phyloP scores from a whole-genome alignment of 768 basidiomycete genomes.

The Leccinellum albellum region DNA sequence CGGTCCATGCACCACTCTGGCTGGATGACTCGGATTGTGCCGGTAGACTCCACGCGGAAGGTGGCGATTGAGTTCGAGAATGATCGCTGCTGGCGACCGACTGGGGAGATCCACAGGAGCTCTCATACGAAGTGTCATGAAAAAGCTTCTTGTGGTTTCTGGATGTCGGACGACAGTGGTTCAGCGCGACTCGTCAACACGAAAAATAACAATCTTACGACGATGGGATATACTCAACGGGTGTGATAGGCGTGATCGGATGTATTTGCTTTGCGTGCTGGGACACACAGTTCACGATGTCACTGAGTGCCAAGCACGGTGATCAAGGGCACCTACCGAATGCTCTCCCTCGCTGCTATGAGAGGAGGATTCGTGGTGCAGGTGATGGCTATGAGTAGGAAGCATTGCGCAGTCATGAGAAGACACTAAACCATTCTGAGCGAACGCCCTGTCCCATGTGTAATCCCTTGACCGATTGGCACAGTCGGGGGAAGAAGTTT shows the following conservation, averaged over 20 bases:
- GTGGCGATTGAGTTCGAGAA: constrained; percentile 47
- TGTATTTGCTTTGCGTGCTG: constrained; percentile 30
- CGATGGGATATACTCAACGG: constrained; percentile 32
- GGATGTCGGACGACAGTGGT: not conserved
- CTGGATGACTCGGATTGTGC: constrained; percentile 32
- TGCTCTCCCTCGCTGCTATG: constrained; percentile 27
- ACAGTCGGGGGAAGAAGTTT: constrained; percentile 25
- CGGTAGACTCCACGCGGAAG: constrained; percentile 40
- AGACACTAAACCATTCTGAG: constrained; percentile 38
- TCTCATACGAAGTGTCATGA: constrained; percentile 30
- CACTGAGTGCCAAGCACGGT: constrained; percentile 6
- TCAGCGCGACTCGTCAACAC: constrained; percentile 12
- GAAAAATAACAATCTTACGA: constrained; percentile 25
- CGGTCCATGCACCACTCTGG: constrained; percentile 26
- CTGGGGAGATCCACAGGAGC: constrained; percentile 29
- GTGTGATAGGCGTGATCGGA: constrained; percentile 36
- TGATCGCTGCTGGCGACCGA: constrained; percentile 41
- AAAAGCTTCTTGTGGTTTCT: constrained; percentile 33
- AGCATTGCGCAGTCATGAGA: constrained; percentile 33
- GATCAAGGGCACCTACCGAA: constrained; percentile 21
- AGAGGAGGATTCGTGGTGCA: constrained; percentile 19
- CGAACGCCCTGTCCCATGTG: constrained; percentile 34
- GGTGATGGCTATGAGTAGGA: constrained; percentile 31
- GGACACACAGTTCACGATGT: constrained; percentile 10
- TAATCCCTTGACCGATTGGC: constrained; percentile 29